phyloP scores from a whole-genome alignment of 2,329 filamentous ascomycete species.

The Myriosclerotinia scirpicola region DNA sequence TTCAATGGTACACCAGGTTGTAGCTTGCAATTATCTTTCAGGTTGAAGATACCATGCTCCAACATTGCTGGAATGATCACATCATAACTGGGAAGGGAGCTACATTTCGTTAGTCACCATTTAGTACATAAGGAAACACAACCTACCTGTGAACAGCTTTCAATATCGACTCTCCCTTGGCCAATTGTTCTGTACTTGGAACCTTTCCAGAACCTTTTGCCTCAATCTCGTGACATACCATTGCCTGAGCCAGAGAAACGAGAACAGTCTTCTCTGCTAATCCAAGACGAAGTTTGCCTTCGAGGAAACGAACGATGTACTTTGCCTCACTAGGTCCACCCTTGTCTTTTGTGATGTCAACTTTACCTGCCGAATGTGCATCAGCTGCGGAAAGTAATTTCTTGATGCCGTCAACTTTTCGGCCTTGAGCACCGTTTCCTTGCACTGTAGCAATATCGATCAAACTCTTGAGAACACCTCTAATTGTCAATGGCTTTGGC shows the following conservation, averaged over 20 bases:
- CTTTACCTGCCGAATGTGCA: conserved; percentile 67
- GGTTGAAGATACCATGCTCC: conserved; percentile 77
- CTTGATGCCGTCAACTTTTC: conserved; percentile 94
- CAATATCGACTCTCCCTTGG: conserved; percentile 78
- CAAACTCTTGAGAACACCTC: conserved; percentile 81
- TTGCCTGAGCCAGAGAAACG: conserved; percentile 83
- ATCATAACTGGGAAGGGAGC: conserved; percentile 92
- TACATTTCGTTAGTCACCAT: conserved; percentile 47
- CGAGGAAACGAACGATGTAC: conserved; percentile 86
- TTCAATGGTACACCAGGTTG: conserved; percentile 93
- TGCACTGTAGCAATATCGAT: conserved; percentile 85
- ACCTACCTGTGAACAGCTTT: conserved; percentile 85
- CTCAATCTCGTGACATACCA: conserved; percentile 80
- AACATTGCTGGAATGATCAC: conserved; percentile 89
- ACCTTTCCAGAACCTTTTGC: conserved; percentile 60
- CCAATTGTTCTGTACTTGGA: conserved; percentile 73
- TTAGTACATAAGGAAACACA: neutral
- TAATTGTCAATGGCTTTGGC: conserved; percentile 84
- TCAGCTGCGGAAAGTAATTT: conserved; percentile 93
- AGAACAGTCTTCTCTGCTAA: conserved; percentile 91
- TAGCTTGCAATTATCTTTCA: conserved; percentile 84
- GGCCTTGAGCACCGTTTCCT: conserved; percentile 82
- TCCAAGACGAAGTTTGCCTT: conserved; percentile 89
- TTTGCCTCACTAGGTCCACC: conserved; percentile 94
- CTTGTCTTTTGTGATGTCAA: conserved; percentile 90